phyloP scores from a whole-genome alignment of 176 grass and related monocot species.

The Oryza punctata region DNA sequence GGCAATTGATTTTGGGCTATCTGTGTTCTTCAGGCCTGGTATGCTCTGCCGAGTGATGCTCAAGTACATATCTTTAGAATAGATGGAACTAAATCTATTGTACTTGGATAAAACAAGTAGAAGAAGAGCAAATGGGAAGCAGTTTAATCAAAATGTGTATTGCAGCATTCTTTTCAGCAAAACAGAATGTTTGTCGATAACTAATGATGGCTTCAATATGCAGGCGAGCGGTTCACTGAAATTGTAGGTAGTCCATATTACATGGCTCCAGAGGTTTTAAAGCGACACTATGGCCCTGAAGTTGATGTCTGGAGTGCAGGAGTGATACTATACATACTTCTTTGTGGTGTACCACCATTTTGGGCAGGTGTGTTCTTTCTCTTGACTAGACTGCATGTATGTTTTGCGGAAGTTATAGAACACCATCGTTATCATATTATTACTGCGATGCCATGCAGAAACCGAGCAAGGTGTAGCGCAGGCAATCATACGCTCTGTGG shows the following conservation, averaged over 20 bases:
- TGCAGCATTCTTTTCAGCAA: background rate
- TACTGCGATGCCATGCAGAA: constrained; percentile 57
- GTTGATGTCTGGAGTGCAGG: constrained; percentile 99
- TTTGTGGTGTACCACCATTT: constrained; percentile 95
- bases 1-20: constrained; percentile 97
- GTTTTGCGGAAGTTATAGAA: background rate
- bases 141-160: too few relatives aligned
- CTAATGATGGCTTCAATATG: constrained; percentile 8
- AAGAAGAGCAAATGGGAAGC: background rate
- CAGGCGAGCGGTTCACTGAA: constrained; percentile 87
- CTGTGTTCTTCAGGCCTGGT: constrained; percentile 93
- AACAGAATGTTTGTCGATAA: constrained; percentile 15
- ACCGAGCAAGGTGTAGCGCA: constrained; percentile 94
- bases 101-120: constrained; percentile 16
- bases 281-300: constrained; percentile 93
- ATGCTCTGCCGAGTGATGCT: constrained; percentile 28
- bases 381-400: constrained; percentile 20
- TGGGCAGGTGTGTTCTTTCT: constrained; percentile 74
- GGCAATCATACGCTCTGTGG: constrained; percentile 81
- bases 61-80: constrained; percentile 17
- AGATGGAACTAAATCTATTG: background rate
- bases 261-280: constrained; percentile 99
- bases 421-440: constrained; percentile 27
- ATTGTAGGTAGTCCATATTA: constrained; percentile 99
- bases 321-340: constrained; percentile 95